Base-by-base conservation (phyloP, 345 rosid species). In the Salix purpurea region DNA sequence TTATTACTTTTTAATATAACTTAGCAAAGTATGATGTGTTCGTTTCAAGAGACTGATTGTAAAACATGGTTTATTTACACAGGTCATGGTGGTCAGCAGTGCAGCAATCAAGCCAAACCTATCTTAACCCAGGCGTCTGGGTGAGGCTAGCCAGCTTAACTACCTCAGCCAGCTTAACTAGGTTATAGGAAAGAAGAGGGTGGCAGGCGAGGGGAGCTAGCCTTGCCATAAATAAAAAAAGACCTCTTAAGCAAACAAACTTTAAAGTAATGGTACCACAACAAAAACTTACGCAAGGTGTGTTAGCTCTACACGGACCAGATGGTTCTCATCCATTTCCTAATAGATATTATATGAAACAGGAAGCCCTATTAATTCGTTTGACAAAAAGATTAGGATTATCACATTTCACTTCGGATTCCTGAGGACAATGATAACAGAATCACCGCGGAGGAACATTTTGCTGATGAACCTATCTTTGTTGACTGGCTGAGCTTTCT, bases 381-480 rank as follows among this genome's bases (percentile, higher is more conserved):
- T 14, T 0, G 52, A 9, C 7, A 28, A 6, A 15, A 36, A 15
- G 36, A 72, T 24, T 32, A 69, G 10, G 34, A 42, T 15, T 18
- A 48, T 50, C 70, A 13, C 32, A 36, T 39, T 74, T 88, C 82
- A 93, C 87, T 94, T 96, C 0, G 98, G 99, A 70, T 96, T 96
- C 89, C 99, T 87, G 10, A 96, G 94, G 46, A 96, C 99, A 60
- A 96, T 91, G 40, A 96, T 96, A 34, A 96, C 99, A 8, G 99
- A 96, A 82, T 96, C 99, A 8, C 98, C 99, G 2, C 99, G 91
- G 7, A 96, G 96, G 73, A 96, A 96, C 99, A 96, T 94, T 86
- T 96, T 94, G 80, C 97, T 92, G 74, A 96, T 96, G 89, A 94
- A 96, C 60, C 98, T 84, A 73, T 96, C 99, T 79, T 90, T 92